Base-by-base conservation (phyloP, 257 asterid genomes). In the Rehmannia glutinosa region DNA sequence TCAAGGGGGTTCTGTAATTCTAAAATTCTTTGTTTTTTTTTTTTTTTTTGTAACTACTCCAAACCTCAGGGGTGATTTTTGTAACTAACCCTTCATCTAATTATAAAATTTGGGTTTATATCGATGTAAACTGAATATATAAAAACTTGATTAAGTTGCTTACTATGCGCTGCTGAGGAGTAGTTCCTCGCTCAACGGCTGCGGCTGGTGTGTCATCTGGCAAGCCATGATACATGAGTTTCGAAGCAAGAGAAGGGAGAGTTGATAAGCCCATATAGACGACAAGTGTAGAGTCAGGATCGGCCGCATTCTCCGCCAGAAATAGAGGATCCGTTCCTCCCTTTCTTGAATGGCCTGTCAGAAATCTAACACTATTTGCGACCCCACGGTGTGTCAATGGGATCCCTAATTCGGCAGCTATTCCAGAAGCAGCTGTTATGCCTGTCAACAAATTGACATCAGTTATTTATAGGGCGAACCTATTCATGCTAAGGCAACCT, bases 301-400 rank as follows among this genome's bases (percentile, higher is more conserved):
- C 99, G 5, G 95, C 96, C 2, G 95, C 97, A 81, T 84, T 88
- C 75, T 84, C 96, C 19, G 90, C 97, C 20, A 90, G 88, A 66
- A 79, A 88, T 7, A 91, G 84, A 62, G 99, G 97, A 68, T 94
- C 96, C 1, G 89, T 73, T 66, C 99, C 99, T 62, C 99, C 99
- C 35, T 91, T 90, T 79, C 87, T 81, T 0, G 99, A 93, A 80
- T 93, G 99, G 13, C 97, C 99, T 3, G 99, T 90, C 10, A 93
- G 82, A 81, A 93, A 88, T 58, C 95, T 78, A 30, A 93, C 97
- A 50, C 97, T 86, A 46, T 65, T 94, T 56, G 99, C 95, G 16
- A 94, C 84, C 33, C 97, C 99, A 61, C 99, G 96, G 70, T 94
- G 99, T 32, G 99, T 94, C 80, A 91, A 80, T 2, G 99, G 99